Base-by-base conservation (phyloP, 208 protist genomes). In the Trypanosoma lewisi region DNA sequence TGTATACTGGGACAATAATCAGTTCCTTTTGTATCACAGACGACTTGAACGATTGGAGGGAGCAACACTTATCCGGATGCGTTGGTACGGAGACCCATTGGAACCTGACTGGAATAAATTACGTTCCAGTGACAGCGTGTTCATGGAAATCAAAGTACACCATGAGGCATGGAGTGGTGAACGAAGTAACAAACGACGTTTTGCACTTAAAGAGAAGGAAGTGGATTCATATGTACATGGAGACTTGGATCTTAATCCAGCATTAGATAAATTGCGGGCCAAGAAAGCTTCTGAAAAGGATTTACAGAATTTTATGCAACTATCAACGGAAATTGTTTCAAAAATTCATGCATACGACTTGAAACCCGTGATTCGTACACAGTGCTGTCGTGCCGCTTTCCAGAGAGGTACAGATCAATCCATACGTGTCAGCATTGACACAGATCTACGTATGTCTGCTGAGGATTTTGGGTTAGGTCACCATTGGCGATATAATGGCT, bases 71-170 rank as follows among this genome's bases (percentile, higher is more conserved):
- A 94, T 94, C 53, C 87, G 87, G 59, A 93, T 91, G 80, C 87
- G 87, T 51, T 94, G 87, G 85, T 96, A 94, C 73, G 82, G 82
- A 31, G 82, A 88, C 73, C 83, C 78, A 17, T 83, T 89, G 72
- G 80, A 78, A 33, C 56, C 77, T 48, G 83, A 93, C 70, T 89
- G 82, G 85, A 89, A 90, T 69, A 74, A 71, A 54, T 44, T 92
- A 27, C 28, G 51, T n/a, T 60, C 72, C 6, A 54, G 78, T 33
- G 81, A 90, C 44, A 85, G 77, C 56, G 87, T 93, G 6, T 96
- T 96, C 37, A 94, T 94, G 87, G 83, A 96, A 51, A 93, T 93
- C 58, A 96, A 96, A 49, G 82, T 94, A 23, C 87, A 96, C 63
- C 87, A 89, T 70, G 87, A 96, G 70, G 85, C 85, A 42, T 93